Conservation (phyloP, 306 rosid genomes). For the Potentilla sterilis region DNA sequence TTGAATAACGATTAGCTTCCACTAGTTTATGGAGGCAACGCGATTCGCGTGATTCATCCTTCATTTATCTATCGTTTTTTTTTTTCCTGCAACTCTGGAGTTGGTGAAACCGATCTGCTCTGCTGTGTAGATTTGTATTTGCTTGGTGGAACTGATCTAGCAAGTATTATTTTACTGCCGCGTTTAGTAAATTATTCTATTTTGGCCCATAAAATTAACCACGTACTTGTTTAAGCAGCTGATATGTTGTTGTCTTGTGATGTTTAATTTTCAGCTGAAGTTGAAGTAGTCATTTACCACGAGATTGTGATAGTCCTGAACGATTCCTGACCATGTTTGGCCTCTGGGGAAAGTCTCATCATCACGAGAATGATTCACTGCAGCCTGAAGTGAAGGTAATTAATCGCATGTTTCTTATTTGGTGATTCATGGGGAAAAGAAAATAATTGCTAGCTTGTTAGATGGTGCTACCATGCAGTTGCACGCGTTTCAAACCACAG, state of each 20-base stretch:
- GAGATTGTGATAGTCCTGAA: background rate
- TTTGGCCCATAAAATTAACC: background rate
- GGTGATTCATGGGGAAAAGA: background rate
- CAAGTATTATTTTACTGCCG: background rate
- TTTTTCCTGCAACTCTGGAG: background rate
- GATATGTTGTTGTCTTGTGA: background rate
- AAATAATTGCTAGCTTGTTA: background rate
- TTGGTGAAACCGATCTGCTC: background rate
- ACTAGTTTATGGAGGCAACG: conserved; percentile 5
- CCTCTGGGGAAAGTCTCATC: conserved; percentile 30
- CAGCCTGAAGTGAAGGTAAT: conserved; percentile 36
- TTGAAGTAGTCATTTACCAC: background rate
- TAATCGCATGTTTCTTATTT: background rate
- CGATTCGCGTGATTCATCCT: background rate
- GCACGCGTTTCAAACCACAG: background rate
- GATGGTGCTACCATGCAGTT: background rate
- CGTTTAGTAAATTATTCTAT: background rate
- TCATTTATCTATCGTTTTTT: background rate
- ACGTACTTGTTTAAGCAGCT: background rate
- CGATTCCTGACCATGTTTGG: conserved; percentile 33
- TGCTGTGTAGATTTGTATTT: background rate
- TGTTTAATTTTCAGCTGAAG: conserved; percentile 16
- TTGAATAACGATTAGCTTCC: conserved; percentile 3
- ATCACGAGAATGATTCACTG: conserved; percentile 32
- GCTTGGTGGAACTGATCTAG: background rate